Conservation (phyloP, 2,329 filamentous ascomycete genomes). For the Colletotrichum phormii region DNA sequence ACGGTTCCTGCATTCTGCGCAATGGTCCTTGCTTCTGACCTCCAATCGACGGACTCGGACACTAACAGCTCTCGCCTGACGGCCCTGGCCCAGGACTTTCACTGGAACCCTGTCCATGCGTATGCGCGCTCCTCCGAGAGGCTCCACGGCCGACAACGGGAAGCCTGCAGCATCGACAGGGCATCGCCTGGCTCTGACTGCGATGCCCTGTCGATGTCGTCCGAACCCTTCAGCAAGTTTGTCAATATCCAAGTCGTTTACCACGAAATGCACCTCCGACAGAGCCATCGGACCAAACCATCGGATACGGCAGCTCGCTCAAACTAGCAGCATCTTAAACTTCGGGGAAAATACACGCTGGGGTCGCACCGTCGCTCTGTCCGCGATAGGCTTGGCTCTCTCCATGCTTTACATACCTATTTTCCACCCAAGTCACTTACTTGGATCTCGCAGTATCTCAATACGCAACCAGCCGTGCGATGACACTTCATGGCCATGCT, state of each 20-base stretch:
- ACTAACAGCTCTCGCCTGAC: conserved; percentile 20
- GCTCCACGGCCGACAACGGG: conserved; percentile 8
- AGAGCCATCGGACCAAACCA: background rate
- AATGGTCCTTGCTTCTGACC: conserved; percentile 9
- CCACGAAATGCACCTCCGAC: background rate
- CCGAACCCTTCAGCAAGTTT: background rate
- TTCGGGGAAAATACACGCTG: conserved; percentile 1
- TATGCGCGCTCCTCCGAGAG: background rate
- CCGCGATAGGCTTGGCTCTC: conserved; percentile 15
- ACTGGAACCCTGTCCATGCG: conserved; percentile 1
- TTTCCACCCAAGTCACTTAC: background rate
- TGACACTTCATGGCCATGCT: conserved; percentile 10
- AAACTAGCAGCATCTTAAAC: background rate
- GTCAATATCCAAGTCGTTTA: background rate
- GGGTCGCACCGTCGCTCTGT: background rate
- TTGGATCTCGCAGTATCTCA: background rate
- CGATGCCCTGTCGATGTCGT: too few relatives aligned
- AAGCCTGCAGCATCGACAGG: background rate
- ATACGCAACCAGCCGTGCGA: conserved; percentile 2
- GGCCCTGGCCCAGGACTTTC: background rate
- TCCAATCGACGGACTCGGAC: conserved; percentile 25
- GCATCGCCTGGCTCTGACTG: background rate
- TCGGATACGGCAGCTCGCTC: background rate
- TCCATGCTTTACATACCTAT: background rate
- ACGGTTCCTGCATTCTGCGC: conserved; percentile 34